phyloP scores from a whole-genome alignment of 352 stramenopile species.

The Pythium catenulatum region DNA sequence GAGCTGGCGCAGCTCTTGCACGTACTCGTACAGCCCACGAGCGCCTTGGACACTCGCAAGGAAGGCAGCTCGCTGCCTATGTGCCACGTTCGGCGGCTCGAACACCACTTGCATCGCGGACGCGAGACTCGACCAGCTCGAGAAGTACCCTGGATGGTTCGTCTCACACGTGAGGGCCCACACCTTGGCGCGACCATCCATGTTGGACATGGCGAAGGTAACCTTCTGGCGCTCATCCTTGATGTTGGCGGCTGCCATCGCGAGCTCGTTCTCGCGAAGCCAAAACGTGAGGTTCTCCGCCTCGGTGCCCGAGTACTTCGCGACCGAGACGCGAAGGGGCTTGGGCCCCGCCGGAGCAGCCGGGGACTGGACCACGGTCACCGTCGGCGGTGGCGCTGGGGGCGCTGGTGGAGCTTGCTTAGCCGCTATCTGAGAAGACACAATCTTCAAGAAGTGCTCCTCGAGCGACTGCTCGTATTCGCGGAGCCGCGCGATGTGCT shows the following conservation, averaged over 20 bases:
- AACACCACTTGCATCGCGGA: conserved; percentile 31
- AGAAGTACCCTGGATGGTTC: conserved; percentile 33
- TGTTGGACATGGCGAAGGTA: conserved; percentile 33
- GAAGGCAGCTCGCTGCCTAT: conserved; percentile 50
- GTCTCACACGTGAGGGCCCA: conserved; percentile 46
- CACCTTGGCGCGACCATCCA: conserved; percentile 40
- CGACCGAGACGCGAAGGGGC: neutral
- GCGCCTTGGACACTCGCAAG: conserved; percentile 51
- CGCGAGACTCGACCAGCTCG: neutral
- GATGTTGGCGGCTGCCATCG: conserved; percentile 23
- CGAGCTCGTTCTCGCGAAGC: conserved; percentile 49
- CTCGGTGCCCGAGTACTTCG: conserved; percentile 2
- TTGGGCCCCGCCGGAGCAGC: neutral
- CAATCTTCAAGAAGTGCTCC: neutral
- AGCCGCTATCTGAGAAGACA: neutral
- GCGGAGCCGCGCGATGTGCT: neutral
- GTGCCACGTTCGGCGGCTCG: conserved; percentile 46
- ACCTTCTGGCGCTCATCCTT: conserved; percentile 37
- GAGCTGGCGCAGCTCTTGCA: conserved; percentile 51
- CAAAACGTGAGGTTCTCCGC: conserved; percentile 46
- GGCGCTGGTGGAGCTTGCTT: no score
- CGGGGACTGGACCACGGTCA: neutral
- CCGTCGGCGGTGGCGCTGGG: neutral
- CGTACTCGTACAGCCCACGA: conserved; percentile 25
- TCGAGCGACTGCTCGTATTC: neutral